Conservation (phyloP, 805 yeast genomes). For the Starmerella cellae region DNA sequence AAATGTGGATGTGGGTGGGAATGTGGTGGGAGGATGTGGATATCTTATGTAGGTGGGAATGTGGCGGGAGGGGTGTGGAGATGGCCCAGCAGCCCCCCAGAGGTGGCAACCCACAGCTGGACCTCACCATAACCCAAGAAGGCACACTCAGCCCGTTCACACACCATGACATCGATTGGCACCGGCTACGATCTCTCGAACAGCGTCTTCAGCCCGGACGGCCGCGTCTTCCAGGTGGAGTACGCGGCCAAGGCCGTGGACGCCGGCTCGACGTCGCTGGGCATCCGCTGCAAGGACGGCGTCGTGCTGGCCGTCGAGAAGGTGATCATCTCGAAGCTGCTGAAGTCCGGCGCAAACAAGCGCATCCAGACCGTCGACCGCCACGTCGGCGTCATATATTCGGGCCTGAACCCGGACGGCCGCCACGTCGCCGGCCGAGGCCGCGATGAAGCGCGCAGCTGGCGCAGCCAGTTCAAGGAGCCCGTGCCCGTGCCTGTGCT, state of each 20-base stretch:
- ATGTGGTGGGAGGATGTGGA: not conserved
- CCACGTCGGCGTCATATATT: slow-evolving; percentile 87
- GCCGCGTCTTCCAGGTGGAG: slow-evolving; percentile 77
- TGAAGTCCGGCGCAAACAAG: slow-evolving; percentile 79
- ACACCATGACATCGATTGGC: slow-evolving; percentile 72
- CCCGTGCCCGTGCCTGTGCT: slow-evolving; percentile 70
- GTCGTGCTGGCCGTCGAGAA: slow-evolving; percentile 97
- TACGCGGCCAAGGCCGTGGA: slow-evolving; percentile 97
- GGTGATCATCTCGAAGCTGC: slow-evolving; percentile 67
- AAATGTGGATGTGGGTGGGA: too few relatives aligned
- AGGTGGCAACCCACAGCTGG: not conserved
- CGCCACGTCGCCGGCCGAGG: slow-evolving; percentile 85
- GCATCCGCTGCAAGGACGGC: slow-evolving; percentile 85
- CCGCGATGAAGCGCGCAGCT: slow-evolving; percentile 75
- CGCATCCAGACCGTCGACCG: slow-evolving; percentile 87
- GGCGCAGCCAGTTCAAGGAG: slow-evolving; percentile 61
- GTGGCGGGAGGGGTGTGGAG: not conserved
- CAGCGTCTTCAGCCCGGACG: slow-evolving; percentile 73
- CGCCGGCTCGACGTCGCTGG: slow-evolving; percentile 90
- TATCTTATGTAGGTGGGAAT: not conserved
- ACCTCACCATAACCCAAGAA: not conserved
- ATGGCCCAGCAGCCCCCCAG: not conserved
- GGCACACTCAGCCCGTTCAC: not conserved
- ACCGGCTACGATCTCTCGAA: slow-evolving; percentile 98
- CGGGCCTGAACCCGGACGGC: slow-evolving; percentile 94